phyloP scores from a whole-genome alignment of 169 alveolate species.

The Plasmodium adleri region DNA sequence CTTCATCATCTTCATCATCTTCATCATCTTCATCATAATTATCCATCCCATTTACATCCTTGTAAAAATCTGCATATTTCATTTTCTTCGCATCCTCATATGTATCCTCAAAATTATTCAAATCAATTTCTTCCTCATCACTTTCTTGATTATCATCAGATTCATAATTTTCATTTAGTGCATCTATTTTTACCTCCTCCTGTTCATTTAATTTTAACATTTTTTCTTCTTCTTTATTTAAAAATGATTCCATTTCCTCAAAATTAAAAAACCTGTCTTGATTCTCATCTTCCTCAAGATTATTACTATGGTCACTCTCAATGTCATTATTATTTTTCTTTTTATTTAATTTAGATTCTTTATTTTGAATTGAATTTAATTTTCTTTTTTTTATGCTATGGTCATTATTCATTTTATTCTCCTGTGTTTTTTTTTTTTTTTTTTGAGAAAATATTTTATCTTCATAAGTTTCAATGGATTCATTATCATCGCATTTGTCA shows the following conservation, averaged over 20 bases:
- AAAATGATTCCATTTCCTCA: constrained; percentile 52
- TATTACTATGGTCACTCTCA: background rate
- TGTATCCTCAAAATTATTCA: constrained; percentile 36
- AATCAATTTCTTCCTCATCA: constrained; percentile 26
- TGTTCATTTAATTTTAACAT: background rate
- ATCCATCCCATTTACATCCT: constrained; percentile 12
- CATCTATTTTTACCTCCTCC: background rate
- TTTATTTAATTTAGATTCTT: background rate
- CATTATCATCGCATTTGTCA: background rate
- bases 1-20: constrained; percentile 16
- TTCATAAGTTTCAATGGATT: background rate
- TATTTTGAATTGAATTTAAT: background rate
- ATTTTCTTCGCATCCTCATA: background rate
- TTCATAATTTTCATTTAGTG: background rate
- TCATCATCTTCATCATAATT: constrained; percentile 29
- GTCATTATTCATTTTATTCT: background rate
- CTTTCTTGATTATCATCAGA: too few relatives aligned
- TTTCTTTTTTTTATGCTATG: background rate
- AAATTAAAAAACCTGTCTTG: constrained; percentile 38
- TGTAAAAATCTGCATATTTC: constrained; percentile 37
- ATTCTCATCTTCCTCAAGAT: background rate
- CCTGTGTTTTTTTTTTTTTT: background rate
- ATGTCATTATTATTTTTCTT: background rate
- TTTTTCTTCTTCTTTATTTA: constrained; percentile 30
- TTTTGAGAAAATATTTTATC: background rate